Evolutionary conservation across 805 yeast species (phyloP), one percentile per base, ranked within the genome.

Genomic region (Schwanniomyces sp.): DNA sequence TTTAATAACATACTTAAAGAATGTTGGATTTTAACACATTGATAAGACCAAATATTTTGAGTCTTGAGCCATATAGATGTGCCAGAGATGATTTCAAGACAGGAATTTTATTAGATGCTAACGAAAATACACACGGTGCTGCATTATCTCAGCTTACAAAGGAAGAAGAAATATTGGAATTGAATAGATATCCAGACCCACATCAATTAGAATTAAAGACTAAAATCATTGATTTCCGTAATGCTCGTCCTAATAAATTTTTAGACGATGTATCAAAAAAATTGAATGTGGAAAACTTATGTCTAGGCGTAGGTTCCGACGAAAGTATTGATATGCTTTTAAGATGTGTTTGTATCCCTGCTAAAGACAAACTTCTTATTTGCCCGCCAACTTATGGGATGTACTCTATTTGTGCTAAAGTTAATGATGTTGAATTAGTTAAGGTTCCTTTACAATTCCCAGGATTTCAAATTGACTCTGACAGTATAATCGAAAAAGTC

Each of bases 311-410:
- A 10, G 99, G 99, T 1, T 91, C 97, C 1, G 99, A 94, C 66
- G 99, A 94, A 67, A 83, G 94, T 58, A 91, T 94, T 50, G 99
- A 94, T 63, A 79, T 94, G 36, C 69, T 92, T 46, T 84, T 94
- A 52, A 75, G 99, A 57, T 88, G 96, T 46, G 79, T 86, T 45
- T 88, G 97, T 60, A 72, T 67, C 5, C 99, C 99, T 2, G 88
- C 87, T 2, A 76, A 74, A 52, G 97, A 91, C 50, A 92, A 90
- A 63, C 68, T 94, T 61, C 69, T 94, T 56, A 81, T 82, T 1
- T 85, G 96, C 64, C 97, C 98, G 2, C 98, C 99, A 38, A 94
- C 99, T 0, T 94, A 94, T 62, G 97, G 98, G 6, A 94, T 94
- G 99, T 94, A 94, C 74, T 71, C 87, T 4, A 91, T 94, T 29